Base-by-base conservation (phyloP, 179 eudicot species). In the Vitellaria paradoxa region DNA sequence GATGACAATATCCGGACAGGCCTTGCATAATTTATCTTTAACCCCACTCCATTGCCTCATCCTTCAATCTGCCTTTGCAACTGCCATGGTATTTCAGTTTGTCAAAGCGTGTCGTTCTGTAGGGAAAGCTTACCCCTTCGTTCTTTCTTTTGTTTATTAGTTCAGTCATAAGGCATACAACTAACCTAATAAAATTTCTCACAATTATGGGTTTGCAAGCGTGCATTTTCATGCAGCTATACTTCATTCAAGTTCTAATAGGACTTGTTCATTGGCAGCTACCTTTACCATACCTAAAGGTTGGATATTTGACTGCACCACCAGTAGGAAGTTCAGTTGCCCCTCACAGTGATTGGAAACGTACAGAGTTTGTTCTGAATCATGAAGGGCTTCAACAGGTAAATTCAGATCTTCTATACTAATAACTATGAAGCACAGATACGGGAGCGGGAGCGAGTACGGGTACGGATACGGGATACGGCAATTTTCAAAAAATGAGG, bases 341-440 rank as follows among this genome's bases (percentile, higher is more conserved):
- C 4, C 97, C 99, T n/a, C 97, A 95, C 76, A 76, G 86, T 85
- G 97, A 95, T 59, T 95, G 99, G 99, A 95, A 88, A 80, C 86
- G 90, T 20, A 87, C 92, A 37, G 89, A 95, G 60, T 95, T 95
- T 82, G 91, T 91, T 69, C 89, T 95, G 52, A 88, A 91, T 78
- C 97, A 95, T 65, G 99, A 95, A 83, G 95, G 90, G 42, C 92
- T 95, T 80, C 90, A 86, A 78, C 97, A 95, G 97, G 99, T 94
- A 80, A 20, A 65, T 50, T 37, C 1, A 8, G 10, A 21, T 23
- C 61, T 18, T 9, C 60, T 49, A 50, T 50, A 50, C 55, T 50
- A 50, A 62, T n/a, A 49, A 5, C 9, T 10, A 6, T 49, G 9
- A 49, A n/a, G n/a, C n/a, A n/a, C n/a, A n/a, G n/a, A n/a, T n/a